Conservation (phyloP, 768 basidiomycete genomes). For the Daedalea quercina region DNA sequence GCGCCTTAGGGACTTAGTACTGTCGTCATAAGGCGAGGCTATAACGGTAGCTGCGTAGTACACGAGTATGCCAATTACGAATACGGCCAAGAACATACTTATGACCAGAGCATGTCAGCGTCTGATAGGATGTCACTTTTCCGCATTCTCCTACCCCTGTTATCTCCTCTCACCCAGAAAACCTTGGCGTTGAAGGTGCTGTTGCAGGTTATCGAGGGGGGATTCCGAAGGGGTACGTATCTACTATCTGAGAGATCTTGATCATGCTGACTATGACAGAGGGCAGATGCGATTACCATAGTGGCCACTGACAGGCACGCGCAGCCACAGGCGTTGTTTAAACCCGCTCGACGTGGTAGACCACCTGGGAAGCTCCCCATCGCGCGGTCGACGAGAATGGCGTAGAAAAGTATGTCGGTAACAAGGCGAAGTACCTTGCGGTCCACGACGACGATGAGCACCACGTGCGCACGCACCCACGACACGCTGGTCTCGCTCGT, state of each 20-base stretch:
- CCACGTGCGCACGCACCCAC: constrained; percentile 28
- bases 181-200: constrained; percentile 23
- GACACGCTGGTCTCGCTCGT: too few relatives aligned
- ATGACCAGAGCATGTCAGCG: too few relatives aligned
- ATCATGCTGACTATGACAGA: background rate
- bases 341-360: constrained; percentile 46
- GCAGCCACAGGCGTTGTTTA: constrained; percentile 38
- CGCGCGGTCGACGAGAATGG: constrained; percentile 60
- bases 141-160: too few relatives aligned
- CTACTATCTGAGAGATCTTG: background rate
- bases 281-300: constrained; percentile 52
- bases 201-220: constrained; percentile 37
- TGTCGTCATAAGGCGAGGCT: too few relatives aligned
- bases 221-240: constrained; percentile 40
- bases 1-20: too few relatives aligned
- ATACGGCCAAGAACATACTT: too few relatives aligned
- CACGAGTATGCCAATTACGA: too few relatives aligned
- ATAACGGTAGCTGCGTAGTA: too few relatives aligned
- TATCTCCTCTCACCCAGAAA: too few relatives aligned
- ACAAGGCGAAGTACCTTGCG: constrained; percentile 41
- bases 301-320: constrained; percentile 33
- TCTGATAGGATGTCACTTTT: too few relatives aligned
- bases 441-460: constrained; percentile 53
- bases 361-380: constrained; percentile 54
- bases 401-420: constrained; percentile 50